A percentile compares a stretch with the other conserved stretches of the same genome.
phyloP scores from a whole-genome alignment of 2,329 filamentous ascomycete genomes.

The Stemphylium lycopersici region DNA sequence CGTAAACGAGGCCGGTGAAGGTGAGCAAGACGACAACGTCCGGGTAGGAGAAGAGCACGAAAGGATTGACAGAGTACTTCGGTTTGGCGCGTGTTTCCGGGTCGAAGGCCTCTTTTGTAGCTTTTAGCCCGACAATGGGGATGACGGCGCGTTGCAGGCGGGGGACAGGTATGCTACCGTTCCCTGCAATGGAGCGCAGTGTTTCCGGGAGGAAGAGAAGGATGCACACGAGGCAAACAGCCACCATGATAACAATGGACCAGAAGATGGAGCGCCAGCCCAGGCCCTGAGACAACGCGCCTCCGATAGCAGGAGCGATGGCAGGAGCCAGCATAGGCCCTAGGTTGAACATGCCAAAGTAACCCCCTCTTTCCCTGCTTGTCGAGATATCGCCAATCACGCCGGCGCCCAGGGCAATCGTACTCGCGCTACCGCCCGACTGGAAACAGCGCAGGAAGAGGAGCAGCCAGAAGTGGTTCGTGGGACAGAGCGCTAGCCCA shows the following conservation, averaged over 20 bases:
- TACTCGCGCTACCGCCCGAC: constrained; percentile 49
- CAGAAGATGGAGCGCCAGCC: constrained; percentile 49
- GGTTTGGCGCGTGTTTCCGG: constrained; percentile 20
- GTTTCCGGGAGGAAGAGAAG: constrained; percentile 51
- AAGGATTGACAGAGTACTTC: constrained; percentile 35
- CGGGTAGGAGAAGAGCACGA: constrained; percentile 36
- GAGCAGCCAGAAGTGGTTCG: constrained; percentile 40
- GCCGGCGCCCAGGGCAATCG: constrained; percentile 67
- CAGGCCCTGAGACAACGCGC: constrained; percentile 41
- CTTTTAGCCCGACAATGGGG: constrained; percentile 33
- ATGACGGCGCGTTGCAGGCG: constrained; percentile 28
- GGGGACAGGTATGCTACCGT: constrained; percentile 38
- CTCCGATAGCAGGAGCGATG: constrained; percentile 43
- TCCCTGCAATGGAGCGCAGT: constrained; percentile 50
- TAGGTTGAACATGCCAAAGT: constrained; percentile 70
- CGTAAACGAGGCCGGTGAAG: constrained; percentile 38
- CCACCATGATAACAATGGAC: constrained; percentile 50
- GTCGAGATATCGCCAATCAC: constrained; percentile 75
- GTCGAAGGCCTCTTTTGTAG: constrained; percentile 11
- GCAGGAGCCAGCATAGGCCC: constrained; percentile 48
- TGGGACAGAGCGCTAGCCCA: constrained; percentile 44
- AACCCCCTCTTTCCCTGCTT: constrained; percentile 72
- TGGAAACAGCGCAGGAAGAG: constrained; percentile 46
- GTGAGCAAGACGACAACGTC: constrained; percentile 54
- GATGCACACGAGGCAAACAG: constrained; percentile 42